These are phyloP conservation scores for Monosporascus sp. DNA, from an alignment of 2,329 filamentous ascomycete genomes.

Conservation along the genomic window DNA sequence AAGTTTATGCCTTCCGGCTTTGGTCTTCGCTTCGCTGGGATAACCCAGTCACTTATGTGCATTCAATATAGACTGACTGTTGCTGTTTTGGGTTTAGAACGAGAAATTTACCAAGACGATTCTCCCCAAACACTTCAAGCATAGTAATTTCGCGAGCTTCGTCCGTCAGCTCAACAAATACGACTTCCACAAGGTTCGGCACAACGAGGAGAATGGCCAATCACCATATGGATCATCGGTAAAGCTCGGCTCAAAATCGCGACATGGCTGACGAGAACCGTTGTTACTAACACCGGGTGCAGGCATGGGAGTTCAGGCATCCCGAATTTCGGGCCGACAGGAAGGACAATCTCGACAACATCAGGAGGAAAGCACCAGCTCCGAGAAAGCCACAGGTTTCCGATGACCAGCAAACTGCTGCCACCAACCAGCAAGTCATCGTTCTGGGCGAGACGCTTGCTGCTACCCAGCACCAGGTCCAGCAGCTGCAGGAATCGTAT, in stretches of 20 bases:
- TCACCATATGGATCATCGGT: slow-evolving; percentile 80
- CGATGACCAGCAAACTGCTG: slow-evolving; percentile 64
- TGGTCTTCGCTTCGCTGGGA: slow-evolving; percentile 1
- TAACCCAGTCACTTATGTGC: slow-evolving; percentile 2
- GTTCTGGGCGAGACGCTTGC: slow-evolving; percentile 82
- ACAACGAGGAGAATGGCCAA: slow-evolving; percentile 79
- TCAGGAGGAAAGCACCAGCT: slow-evolving; percentile 88
- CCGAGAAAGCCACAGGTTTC: slow-evolving; percentile 66
- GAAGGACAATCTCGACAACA: slow-evolving; percentile 95
- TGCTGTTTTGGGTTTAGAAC: slow-evolving; percentile 53
- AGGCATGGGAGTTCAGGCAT: slow-evolving; percentile 97
- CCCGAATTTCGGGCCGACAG: slow-evolving; percentile 94
- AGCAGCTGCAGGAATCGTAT: slow-evolving; percentile 79
- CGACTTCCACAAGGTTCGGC: slow-evolving; percentile 84
- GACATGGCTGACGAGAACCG: slow-evolving; percentile 5
- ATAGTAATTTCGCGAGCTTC: slow-evolving; percentile 77
- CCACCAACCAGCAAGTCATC: slow-evolving; percentile 82
- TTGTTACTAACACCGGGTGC: slow-evolving; percentile 25
- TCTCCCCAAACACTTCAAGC: slow-evolving; percentile 79
- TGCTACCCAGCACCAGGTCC: slow-evolving; percentile 88
- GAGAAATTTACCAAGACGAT: slow-evolving; percentile 86
- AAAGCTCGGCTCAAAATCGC: slow-evolving; percentile 26
- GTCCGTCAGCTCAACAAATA: slow-evolving; percentile 75
- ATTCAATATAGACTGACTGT: slow-evolving; percentile 12
- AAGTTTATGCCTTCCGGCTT: slow-evolving; percentile 20